These are phyloP conservation scores for Dactylis glomerata DNA, from an alignment of 176 grass and related monocot genomes.

Conservation along the genomic window DNA sequence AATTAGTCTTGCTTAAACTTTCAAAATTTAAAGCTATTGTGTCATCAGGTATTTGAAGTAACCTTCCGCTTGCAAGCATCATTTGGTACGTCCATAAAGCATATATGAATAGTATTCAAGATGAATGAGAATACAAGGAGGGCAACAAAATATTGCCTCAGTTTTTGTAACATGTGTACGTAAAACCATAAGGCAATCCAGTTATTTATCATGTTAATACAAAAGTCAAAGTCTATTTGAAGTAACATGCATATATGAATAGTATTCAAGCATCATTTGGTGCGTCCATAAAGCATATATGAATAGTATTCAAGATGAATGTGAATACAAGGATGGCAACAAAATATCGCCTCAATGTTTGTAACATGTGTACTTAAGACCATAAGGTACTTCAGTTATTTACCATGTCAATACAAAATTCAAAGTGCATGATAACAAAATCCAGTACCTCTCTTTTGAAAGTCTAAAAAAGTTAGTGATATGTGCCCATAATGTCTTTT, in stretches of 20 bases:
- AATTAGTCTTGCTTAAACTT: constrained; percentile 20
- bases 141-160: constrained; percentile 1
- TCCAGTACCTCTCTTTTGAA: constrained; percentile 84
- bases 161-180: constrained; percentile 9
- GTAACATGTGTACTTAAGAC: background rate
- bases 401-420: background rate
- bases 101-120: background rate
- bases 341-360: constrained; percentile 20
- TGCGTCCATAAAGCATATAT: background rate
- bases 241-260: too few relatives aligned
- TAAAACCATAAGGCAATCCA: background rate
- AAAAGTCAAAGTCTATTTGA: constrained; percentile 7
- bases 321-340: constrained; percentile 1
- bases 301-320: background rate
- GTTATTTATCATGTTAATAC: constrained; percentile 4
- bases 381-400: background rate
- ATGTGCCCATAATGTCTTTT: constrained; percentile 87
- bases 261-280: constrained; percentile 21
- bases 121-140: constrained; percentile 11
- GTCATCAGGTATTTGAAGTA: background rate
- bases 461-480: constrained; percentile 82
- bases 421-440: constrained; percentile 16
- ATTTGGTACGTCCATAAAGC: constrained; percentile 8
- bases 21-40: background rate
- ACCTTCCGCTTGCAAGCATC: constrained; percentile 2